Evolutionary conservation across 2,329 filamentous ascomycete species (phyloP).

Genomic region (Alternaria brassicicola): DNA sequence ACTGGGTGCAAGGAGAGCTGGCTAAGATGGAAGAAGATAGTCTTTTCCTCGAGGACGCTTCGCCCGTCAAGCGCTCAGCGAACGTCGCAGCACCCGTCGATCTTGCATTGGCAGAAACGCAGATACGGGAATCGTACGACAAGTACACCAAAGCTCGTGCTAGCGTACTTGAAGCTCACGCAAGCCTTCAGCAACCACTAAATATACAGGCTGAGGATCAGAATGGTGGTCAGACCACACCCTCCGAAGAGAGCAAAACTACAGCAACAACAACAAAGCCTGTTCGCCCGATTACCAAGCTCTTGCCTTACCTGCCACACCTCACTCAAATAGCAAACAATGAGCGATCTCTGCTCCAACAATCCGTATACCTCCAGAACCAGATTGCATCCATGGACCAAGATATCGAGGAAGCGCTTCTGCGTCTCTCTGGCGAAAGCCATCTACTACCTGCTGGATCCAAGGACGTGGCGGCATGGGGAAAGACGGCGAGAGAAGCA

Average conservation of each 20-base stretch:
- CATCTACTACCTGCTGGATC: conserved; percentile 45
- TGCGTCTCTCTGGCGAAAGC: conserved; percentile 48
- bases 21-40: conserved; percentile 50
- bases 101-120: conserved; percentile 27
- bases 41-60: conserved; percentile 42
- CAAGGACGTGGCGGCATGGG: conserved; percentile 36
- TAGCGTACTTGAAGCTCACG: conserved; percentile 10
- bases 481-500: conserved; percentile 28
- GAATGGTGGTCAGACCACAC: neutral
- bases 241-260: neutral
- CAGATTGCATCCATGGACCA: conserved; percentile 41
- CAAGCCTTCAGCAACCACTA: conserved; percentile 24
- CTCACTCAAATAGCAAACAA: conserved; percentile 32
- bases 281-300: conserved; percentile 24
- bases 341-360: conserved; percentile 43
- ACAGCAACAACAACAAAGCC: conserved; percentile 19
- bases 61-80: conserved; percentile 36
- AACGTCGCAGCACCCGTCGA: conserved; percentile 13
- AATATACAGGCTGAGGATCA: neutral
- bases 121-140: conserved; percentile 39
- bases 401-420: conserved; percentile 36
- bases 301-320: conserved; percentile 41
- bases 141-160: conserved; percentile 30
- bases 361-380: conserved; percentile 42
- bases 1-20: conserved; percentile 59